Percentiles rank a stretch among this genome's conserved stretches.
phyloP scores from a whole-genome alignment of 768 basidiomycete genomes.

The Suillus cothurnatus region DNA sequence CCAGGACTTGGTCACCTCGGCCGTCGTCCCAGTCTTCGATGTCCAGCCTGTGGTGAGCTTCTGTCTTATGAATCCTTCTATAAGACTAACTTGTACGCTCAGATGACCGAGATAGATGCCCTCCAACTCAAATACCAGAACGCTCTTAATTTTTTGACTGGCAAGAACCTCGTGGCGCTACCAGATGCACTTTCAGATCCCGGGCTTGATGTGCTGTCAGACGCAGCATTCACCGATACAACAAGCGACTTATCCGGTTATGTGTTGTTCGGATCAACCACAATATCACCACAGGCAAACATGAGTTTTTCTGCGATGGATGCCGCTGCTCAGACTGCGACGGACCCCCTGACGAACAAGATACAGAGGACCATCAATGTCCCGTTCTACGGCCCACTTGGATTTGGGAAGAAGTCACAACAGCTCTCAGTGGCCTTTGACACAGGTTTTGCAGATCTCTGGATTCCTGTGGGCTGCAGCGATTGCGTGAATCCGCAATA shows the following conservation, averaged over 20 bases:
- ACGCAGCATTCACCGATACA: background rate
- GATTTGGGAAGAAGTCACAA: slow-evolving; percentile 59
- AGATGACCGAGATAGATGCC: background rate
- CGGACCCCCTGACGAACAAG: slow-evolving; percentile 38
- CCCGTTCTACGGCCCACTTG: slow-evolving; percentile 46
- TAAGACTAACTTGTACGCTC: background rate
- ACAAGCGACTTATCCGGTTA: background rate
- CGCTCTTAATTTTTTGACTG: background rate
- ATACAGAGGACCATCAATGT: slow-evolving; percentile 42
- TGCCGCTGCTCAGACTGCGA: slow-evolving; percentile 5
- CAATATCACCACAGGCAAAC: background rate
- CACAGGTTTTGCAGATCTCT: slow-evolving; percentile 71
- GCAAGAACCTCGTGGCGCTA: background rate
- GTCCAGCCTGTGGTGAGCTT: background rate
- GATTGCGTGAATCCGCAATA: slow-evolving; percentile 44
- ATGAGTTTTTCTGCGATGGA: background rate
- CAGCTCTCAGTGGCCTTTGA: slow-evolving; percentile 60
- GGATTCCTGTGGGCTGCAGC: slow-evolving; percentile 47
- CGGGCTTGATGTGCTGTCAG: background rate
- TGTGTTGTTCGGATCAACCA: background rate
- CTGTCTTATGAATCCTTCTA: background rate
- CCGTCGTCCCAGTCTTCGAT: background rate
- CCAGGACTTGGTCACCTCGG: background rate
- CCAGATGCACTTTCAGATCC: background rate
- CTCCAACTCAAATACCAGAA: background rate